Conservation (phyloP, 257 asterid genomes). For the Vinca minor region DNA sequence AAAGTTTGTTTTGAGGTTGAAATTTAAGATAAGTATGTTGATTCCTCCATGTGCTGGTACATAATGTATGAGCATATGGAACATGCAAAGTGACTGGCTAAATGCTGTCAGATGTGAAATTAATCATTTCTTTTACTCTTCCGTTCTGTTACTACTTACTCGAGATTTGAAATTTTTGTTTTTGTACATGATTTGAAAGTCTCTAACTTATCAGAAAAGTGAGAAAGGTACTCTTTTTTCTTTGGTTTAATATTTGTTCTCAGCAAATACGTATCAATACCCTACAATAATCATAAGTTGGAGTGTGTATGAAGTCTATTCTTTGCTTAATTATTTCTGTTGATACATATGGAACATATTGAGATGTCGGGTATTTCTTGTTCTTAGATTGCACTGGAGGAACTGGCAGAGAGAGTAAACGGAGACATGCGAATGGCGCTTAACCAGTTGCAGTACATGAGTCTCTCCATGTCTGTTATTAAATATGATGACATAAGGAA, state of each 20-base stretch:
- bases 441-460: slow-evolving; percentile 92
- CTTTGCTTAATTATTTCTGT: neutral
- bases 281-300: slow-evolving; percentile 1
- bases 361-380: slow-evolving; percentile 16
- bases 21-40: neutral
- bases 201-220: neutral
- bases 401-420: slow-evolving; percentile 80
- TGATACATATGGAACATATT: slow-evolving; percentile 11
- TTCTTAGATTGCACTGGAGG: slow-evolving; percentile 84
- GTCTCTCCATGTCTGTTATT: slow-evolving; percentile 80
- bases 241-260: neutral
- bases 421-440: slow-evolving; percentile 98
- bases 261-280: neutral
- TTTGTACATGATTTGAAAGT: neutral
- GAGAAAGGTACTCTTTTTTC: neutral
- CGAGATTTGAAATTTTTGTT: neutral
- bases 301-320: neutral
- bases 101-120: neutral
- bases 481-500: slow-evolving; percentile 80
- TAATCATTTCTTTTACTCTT: neutral
- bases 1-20: neutral
- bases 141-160: neutral
- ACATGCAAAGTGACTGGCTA: neutral
- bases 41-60: neutral
- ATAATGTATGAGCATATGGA: neutral